Evolutionary conservation across 2,329 filamentous ascomycete genomes (phyloP).

Genomic region (Alternaria sp.): DNA sequence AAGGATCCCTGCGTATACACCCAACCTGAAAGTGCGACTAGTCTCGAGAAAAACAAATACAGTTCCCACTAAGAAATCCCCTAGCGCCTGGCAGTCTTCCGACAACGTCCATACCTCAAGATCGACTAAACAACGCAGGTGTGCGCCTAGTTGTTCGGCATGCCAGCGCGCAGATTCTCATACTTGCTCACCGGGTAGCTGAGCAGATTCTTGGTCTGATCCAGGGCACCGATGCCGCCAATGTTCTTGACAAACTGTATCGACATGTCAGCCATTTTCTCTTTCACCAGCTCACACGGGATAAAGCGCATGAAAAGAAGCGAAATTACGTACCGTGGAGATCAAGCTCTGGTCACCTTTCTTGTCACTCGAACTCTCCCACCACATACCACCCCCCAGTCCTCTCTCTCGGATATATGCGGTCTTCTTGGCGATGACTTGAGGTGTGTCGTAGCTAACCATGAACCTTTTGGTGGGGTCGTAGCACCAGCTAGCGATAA

Average conservation of each 20-base stretch:
- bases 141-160: conserved; percentile 24
- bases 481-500: conserved; percentile 42
- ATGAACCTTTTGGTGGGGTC: conserved; percentile 31
- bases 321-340: conserved; percentile 27
- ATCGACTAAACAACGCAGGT: not conserved
- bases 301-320: too few species aligned
- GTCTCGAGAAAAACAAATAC: not conserved
- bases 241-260: conserved; percentile 58
- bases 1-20: not conserved
- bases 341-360: conserved; percentile 40
- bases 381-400: conserved; percentile 49
- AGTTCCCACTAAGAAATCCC: not conserved
- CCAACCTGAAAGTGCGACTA: not conserved
- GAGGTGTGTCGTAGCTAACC: conserved; percentile 45
- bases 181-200: conserved; percentile 71
- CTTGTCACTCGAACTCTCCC: conserved; percentile 46
- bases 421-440: conserved; percentile 37
- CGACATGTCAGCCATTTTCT: conserved; percentile 2
- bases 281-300: not conserved
- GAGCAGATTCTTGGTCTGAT: conserved; percentile 65
- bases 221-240: conserved; percentile 60
- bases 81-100: not conserved
- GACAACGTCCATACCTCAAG: not conserved
- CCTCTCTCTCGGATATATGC: conserved; percentile 31
- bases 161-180: conserved; percentile 62